Base-by-base conservation (phyloP, 768 basidiomycete species). In the Hericium alpestre region DNA sequence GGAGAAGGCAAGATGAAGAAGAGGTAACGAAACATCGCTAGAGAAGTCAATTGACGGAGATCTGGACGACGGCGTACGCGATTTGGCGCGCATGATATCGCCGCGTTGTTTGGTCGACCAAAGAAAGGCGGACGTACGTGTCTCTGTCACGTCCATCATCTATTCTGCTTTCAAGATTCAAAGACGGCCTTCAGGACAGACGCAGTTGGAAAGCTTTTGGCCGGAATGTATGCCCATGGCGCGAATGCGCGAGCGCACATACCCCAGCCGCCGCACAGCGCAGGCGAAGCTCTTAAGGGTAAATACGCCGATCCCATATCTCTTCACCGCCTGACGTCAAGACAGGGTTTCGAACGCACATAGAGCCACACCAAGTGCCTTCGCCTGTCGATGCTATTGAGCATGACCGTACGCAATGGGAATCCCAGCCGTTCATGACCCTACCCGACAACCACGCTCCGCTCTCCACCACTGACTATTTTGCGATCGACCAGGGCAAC, bases 401-500 rank as follows among this genome's bases (percentile, higher is more conserved):
- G 63, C 70, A 76, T 6, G 94, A 97, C 77, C 83, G 87, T 60
- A 78, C 81, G 58, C 72, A 79, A 74, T 92, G 89, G 84, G 83
- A 88, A 64, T 74, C 79, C 20, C 79, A 87, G 63, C 73, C 79
- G 40, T 91, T 83, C 62, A 75, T 80, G 73, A 84, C 83, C 9
- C 72, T 85, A 23, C 76, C 79, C 13, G 78, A 78, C 0, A 72
- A 74, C 39, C 86, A 83, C 63, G 83, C 83, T 0, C 96, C 95
- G 0, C 73, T 92, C 15, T 84, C 86, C n/a, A 92, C 88, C 6
- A 87, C 91, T 0, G 90, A 95, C 63, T 95, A 81, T 64, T 73
- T 85, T 56, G 84, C 90, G n/a, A 78, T 97, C 57, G 95, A 99
- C 73, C 93, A 98, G 79, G 85, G 95, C 57, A 97, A 95, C 71